A percentile compares a stretch with the other conserved stretches of the same genome.
Conservation (phyloP, 257 asterid species). For the Verbena officinalis region DNA sequence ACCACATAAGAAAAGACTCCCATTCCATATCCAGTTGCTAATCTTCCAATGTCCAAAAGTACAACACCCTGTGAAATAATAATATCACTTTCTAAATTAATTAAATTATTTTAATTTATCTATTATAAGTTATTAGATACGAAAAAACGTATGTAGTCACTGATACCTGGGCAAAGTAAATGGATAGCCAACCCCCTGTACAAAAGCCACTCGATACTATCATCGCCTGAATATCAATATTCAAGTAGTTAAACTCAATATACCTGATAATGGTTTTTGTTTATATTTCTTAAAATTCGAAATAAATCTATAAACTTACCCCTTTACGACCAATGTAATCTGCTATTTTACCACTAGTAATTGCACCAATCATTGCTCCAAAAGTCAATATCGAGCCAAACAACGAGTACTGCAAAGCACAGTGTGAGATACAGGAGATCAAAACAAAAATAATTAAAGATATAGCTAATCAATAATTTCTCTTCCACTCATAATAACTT, state of each 20-base stretch:
- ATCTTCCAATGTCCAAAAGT: constrained; percentile 78
- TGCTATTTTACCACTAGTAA: constrained; percentile 85
- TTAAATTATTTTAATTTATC: constrained; percentile 2
- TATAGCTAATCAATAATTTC: too few relatives aligned
- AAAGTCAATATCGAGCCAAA: constrained; percentile 91
- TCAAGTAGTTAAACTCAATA: constrained; percentile 4
- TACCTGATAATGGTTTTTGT: neutral
- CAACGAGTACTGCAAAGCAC: constrained; percentile 71
- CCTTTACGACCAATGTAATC: constrained; percentile 88
- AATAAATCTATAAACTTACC: constrained; percentile 43
- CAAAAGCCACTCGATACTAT: constrained; percentile 70
- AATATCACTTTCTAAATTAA: constrained; percentile 25
- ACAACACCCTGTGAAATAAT: constrained; percentile 47
- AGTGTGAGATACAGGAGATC: neutral
- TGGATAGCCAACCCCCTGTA: constrained; percentile 83
- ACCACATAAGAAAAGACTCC: constrained; percentile 95
- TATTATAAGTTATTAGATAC: neutral
- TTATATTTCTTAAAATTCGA: neutral
- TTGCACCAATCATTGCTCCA: constrained; percentile 98
- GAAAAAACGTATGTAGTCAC: neutral
- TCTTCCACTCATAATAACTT: too few relatives aligned
- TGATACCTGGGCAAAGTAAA: constrained; percentile 81
- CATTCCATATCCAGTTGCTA: constrained; percentile 95
- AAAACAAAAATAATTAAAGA: too few relatives aligned
- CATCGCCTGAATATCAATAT: constrained; percentile 76